Conservation (phyloP, 1,139 yeast genomes). For the Pichia sp. region DNA sequence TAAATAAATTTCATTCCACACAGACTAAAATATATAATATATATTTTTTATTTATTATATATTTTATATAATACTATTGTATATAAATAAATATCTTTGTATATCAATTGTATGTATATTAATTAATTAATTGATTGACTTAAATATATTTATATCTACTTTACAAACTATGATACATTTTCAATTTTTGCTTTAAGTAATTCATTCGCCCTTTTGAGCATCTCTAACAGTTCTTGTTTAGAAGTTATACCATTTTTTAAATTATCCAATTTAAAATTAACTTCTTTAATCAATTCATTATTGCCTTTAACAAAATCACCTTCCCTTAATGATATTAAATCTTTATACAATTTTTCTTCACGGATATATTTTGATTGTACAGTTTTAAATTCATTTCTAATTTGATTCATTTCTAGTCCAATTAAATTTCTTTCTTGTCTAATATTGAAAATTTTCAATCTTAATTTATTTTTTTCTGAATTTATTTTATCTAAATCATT, state of each 20-base stretch:
- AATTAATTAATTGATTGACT: not conserved
- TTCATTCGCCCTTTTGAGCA: constrained; percentile 33
- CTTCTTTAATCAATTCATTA: constrained; percentile 6
- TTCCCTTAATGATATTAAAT: constrained; percentile 12
- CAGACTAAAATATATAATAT: not conserved
- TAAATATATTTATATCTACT: not conserved
- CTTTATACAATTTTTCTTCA: constrained; percentile 18
- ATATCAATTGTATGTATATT: too few species aligned
- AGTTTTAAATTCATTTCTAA: constrained; percentile 32
- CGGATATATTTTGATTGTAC: constrained; percentile 28
- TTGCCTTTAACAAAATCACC: not conserved
- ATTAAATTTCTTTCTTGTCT: constrained; percentile 36
- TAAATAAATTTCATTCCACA: too few species aligned
- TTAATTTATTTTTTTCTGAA: constrained; percentile 35
- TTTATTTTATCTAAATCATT: constrained; percentile 36
- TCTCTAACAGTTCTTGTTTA: constrained; percentile 35
- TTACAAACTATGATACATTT: not conserved
- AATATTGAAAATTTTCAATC: constrained; percentile 37
- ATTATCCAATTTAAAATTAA: constrained; percentile 18
- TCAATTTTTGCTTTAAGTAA: constrained; percentile 23
- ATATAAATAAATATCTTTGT: too few species aligned
- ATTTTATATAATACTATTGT: not conserved
- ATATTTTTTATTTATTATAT: not conserved
- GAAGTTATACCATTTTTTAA: constrained; percentile 36
- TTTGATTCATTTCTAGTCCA: constrained; percentile 36